Base-by-base conservation (phyloP, 2,329 filamentous ascomycete species). In the Fusarium guadeloupense region DNA sequence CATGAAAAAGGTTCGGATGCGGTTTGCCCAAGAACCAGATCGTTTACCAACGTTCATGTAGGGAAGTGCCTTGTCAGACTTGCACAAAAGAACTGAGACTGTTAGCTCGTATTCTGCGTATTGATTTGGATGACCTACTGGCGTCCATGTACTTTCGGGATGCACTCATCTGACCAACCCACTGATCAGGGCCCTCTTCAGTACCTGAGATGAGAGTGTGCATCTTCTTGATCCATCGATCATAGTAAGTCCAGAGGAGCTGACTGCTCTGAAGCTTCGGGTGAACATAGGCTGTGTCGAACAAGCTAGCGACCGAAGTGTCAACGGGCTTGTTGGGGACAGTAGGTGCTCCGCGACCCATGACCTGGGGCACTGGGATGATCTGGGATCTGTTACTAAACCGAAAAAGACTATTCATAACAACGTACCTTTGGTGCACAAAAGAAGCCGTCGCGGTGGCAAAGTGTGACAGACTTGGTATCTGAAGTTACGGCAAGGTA, bases 261-360 rank as follows among this genome's bases (percentile, higher is more conserved):
- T 63, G 70, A 13, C 77, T 77, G n/a, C 74, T 74, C 52, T 80
- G 77, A 1, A 83, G 69, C 4, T 76, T 53, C 0, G 78, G 77
- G n/a, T 82, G 81, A 6, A 79, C 77, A 48, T 83, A 83, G 5
- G 80, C 79, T 0, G 81, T 83, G 56, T 83, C 81, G 55, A 84
- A 83, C 6, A 83, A 66, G 48, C 79, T 81, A 9, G 80, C 80
- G 2, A 78, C 72, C 1, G 77, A 76, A 4, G 77, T 75, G 58
- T 83, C 81, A 13, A 81, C 75, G 0, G 81, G 80, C 33, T 81
- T 80, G 39, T 80, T 80, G 9, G 71, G 38, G 1, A 50, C 6
- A 9, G 45, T 13, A 6, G 59, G 30, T 10, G 38, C 38, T 5
- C 37, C 39, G 4, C 25, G 31, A 5, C 66, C 55, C 33, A 63